Evolutionary conservation across 2,329 filamentous ascomycete genomes (phyloP), one percentile per base, ranked within the genome.

Genomic region (Diaporthe caulivora): DNA sequence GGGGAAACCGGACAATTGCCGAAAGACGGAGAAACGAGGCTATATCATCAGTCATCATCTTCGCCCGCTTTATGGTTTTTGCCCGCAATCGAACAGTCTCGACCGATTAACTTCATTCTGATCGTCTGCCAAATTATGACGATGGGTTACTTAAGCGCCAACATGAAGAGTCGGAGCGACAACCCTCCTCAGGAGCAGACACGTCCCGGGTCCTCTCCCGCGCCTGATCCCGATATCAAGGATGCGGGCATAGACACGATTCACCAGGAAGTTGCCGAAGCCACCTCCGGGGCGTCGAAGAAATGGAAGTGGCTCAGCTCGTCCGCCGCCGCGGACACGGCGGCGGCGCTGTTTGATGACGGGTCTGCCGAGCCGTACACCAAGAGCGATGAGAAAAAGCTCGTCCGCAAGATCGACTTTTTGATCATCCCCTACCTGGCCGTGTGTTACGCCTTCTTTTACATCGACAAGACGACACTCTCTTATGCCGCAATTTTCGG

Each of bases 401-500:
- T 75, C 24, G 71, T 73, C 15, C 74, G 72, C 60, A 75, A 74
- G 62, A 71, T 75, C 40, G 74, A 75, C n/a, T 58, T 74, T 21
- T 74, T 69, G 47, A 73, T 75, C 42, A 64, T 75, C 34, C 74
- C 74, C 1, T 74, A 70, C 49, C 62, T 74, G 24, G 37, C 73
- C 42, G 71, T 75, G 24, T 75, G 71, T 31, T 75, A 75, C 29
- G 73, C 71, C 34, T 73, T 75, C 65, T 73, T 73, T 58, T 78
- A 80, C 37, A 76, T 80, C 42, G 78, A 80, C 76, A 80, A 91
- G 82, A 91, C 89, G 0, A 90, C 87, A 0, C 80, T 91, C 40
- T 89, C 87, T 1, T 92, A 92, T 76, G 91, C 91, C 0, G 90
- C 91, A 26, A 90, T 93, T 65, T 92, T 92, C 73, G 90, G 90